phyloP scores from a whole-genome alignment of 768 basidiomycete genomes.

The Kwoniella bestiolae region DNA sequence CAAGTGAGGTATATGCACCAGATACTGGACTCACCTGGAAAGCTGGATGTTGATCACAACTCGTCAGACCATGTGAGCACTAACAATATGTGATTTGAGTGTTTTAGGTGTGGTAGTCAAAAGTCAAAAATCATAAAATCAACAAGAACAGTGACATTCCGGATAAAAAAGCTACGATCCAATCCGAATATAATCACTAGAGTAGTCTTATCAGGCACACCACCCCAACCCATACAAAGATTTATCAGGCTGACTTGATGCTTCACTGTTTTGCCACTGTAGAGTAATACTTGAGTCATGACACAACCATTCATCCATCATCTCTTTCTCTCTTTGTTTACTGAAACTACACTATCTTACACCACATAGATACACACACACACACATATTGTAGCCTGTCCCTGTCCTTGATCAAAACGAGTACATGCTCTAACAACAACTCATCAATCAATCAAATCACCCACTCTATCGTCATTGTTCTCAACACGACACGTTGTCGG shows the following conservation, averaged over 20 bases:
- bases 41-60: not conserved
- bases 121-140: constrained; percentile 1
- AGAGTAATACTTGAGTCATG: not conserved
- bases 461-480: not conserved
- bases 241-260: not conserved
- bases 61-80: not conserved
- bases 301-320: too few species aligned
- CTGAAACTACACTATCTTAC: too few species aligned
- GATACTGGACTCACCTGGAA: not conserved
- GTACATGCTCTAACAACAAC: not conserved
- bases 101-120: too few species aligned
- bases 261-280: constrained; percentile 4
- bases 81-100: not conserved
- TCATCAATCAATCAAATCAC: not conserved
- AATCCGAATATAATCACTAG: constrained; percentile 1
- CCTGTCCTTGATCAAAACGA: too few species aligned
- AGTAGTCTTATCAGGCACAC: constrained; percentile 4
- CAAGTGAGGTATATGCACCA: constrained; percentile 16
- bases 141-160: not conserved
- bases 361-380: not conserved
- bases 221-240: not conserved
- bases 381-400: not conserved
- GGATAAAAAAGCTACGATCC: constrained; percentile 7
- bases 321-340: too few species aligned
- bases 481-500: not conserved